Evolutionary conservation across 2,329 filamentous ascomycete species (phyloP), one percentile per base, ranked within the genome.

Genomic region (Nannizziopsis barbatae): DNA sequence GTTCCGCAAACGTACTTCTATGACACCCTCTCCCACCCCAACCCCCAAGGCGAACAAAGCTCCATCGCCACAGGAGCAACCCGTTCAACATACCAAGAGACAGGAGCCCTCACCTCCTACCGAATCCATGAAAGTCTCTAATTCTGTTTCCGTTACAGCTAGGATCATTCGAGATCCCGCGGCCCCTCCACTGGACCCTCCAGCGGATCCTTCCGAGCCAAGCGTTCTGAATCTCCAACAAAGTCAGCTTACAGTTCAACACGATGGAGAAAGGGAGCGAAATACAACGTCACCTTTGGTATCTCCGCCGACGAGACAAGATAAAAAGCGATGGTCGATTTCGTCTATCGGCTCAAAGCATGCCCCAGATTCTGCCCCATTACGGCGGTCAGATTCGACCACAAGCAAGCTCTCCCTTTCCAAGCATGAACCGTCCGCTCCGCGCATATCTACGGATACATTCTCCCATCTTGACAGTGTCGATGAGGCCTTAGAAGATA

Each of bases 121-220:
- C 11, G 56, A 51, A 42, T 50, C 52, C 18, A 46, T 52, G 22
- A 60, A 60, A 14, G 55, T 56, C n/a, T 45, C 46, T 4, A 86
- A 89, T 58, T 89, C 86, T 0, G 79, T 94, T n/a, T 89, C 88
- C 40, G 88, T 95, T 9, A 92, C 84, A 14, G 86, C 89, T 42
- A 80, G 83, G 45, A 94, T 94, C 53, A 71, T 94, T 33, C 80
- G 86, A 42, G 83, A 57, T 74, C 71, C 49, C 60, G 65, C 40
- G 71, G 73, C 57, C 15, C 22, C 44, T 32, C 31, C 39, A n/a
- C 37, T 44, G 5, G 40, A 47, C 68, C 71, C 58, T 65, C 63
- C 52, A 50, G 63, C 50, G 51, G 60, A 64, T 31, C 49, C 55
- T 22, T 57, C 62, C 4, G 65, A 67, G 42, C 52, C 61, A 2